A percentile compares a stretch with the other conserved stretches of the same genome.
Evolutionary conservation across 352 stramenopile species (phyloP).

Genomic region (Globisporangium viniferum): DNA sequence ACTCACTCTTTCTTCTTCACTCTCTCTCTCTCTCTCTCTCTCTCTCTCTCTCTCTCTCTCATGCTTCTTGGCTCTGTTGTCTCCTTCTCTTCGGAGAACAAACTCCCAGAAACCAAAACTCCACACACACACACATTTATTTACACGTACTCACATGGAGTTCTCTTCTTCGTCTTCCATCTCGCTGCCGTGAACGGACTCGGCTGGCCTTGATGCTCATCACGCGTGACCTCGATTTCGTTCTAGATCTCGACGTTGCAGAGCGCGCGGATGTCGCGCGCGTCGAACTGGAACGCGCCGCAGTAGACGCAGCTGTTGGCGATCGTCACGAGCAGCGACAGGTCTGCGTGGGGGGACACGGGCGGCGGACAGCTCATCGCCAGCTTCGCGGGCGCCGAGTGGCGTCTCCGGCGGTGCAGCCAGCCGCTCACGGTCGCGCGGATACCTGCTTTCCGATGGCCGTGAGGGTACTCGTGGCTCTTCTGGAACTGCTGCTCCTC

Average conservation of each 20-base stretch:
- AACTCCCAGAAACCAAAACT: background rate
- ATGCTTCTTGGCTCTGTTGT: background rate
- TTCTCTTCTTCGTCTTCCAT: background rate
- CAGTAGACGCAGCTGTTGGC: slow-evolving; percentile 67
- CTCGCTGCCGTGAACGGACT: background rate
- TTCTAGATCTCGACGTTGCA: slow-evolving; percentile 52
- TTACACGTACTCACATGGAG: background rate
- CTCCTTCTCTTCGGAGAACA: background rate
- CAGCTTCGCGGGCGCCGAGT: slow-evolving; percentile 22
- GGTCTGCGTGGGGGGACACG: slow-evolving; percentile 26
- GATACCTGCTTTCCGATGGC: slow-evolving; percentile 8
- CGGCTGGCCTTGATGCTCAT: background rate
- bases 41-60: background rate
- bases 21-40: too few relatives aligned
- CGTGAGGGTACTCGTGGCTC: background rate
- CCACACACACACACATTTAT: background rate
- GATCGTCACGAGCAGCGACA: slow-evolving; percentile 57
- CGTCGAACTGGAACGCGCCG: slow-evolving; percentile 49
- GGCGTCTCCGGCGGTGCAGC: slow-evolving; percentile 16
- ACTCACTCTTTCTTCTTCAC: background rate
- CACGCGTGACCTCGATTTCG: background rate
- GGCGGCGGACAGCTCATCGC: slow-evolving; percentile 43
- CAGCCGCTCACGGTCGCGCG: slow-evolving; percentile 24
- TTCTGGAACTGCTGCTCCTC: slow-evolving; percentile 40
- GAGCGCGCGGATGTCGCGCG: slow-evolving; percentile 48